Evolutionary conservation across 495 filamentous ascomycete species (phyloP).

Genomic region (Neurospora cerealis): DNA sequence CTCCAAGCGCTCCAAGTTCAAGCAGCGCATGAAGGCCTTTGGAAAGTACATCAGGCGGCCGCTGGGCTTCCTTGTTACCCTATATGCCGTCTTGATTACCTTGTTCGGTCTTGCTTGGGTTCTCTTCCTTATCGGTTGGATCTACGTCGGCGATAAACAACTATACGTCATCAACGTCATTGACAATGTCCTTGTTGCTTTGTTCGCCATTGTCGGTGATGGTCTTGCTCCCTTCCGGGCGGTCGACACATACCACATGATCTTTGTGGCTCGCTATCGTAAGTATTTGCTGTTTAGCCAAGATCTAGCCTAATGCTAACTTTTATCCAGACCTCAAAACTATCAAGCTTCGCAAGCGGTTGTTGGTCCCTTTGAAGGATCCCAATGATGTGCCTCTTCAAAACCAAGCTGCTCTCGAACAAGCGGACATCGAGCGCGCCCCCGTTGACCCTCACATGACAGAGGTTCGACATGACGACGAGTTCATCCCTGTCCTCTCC

Average conservation of each 20-base stretch:
- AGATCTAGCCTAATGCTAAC: background rate
- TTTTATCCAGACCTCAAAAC: slow-evolving; percentile 49
- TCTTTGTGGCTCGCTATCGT: slow-evolving; percentile 48
- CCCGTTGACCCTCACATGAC: background rate
- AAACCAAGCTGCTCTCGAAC: slow-evolving; percentile 37
- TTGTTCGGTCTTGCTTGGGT: slow-evolving; percentile 77
- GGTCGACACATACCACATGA: slow-evolving; percentile 76
- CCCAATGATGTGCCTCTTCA: slow-evolving; percentile 59
- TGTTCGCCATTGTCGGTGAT: slow-evolving; percentile 71
- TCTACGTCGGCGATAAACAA: slow-evolving; percentile 65
- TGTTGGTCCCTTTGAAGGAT: slow-evolving; percentile 54
- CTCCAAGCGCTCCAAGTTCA: slow-evolving; percentile 65
- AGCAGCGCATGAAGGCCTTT: slow-evolving; percentile 64
- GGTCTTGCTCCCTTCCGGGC: slow-evolving; percentile 66
- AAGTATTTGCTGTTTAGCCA: background rate
- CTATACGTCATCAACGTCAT: slow-evolving; percentile 63
- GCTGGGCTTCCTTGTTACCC: slow-evolving; percentile 63
- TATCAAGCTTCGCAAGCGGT: slow-evolving; percentile 57
- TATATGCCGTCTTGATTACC: slow-evolving; percentile 74
- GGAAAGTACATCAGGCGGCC: slow-evolving; percentile 62
- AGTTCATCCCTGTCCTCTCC: slow-evolving; percentile 45
- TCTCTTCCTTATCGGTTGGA: slow-evolving; percentile 77
- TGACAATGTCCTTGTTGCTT: slow-evolving; percentile 64
- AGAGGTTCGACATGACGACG: slow-evolving; percentile 29
- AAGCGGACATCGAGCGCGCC: slow-evolving; percentile 20